phyloP scores from a whole-genome alignment of 441 rosid species.

The Eruca vesicaria region DNA sequence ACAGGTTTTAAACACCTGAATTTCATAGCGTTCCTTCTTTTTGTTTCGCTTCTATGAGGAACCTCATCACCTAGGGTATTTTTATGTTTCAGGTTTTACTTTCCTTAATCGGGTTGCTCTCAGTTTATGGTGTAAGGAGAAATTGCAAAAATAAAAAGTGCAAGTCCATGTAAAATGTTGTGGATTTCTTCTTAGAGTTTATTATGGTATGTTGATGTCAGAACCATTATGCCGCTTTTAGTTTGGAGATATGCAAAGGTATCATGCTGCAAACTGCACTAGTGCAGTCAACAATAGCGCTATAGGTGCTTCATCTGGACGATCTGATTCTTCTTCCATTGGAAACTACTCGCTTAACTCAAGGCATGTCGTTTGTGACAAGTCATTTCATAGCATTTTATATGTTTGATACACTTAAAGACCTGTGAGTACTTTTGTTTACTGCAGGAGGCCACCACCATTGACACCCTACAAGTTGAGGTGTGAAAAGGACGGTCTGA shows the following conservation, averaged over 20 bases:
- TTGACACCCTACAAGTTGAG: constrained; percentile 83
- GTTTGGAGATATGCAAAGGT: constrained; percentile 99
- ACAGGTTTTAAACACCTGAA: too few species aligned
- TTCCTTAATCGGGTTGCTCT: constrained; percentile 22
- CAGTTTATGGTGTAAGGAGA: constrained; percentile 35
- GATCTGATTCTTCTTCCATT: constrained; percentile 79
- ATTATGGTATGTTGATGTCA: constrained; percentile 54
- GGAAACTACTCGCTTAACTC: constrained; percentile 63
- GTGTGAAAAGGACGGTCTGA: constrained; percentile 89
- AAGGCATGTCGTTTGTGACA: constrained; percentile 48
- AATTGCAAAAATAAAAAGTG: constrained; percentile 24
- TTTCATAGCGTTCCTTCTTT: too few species aligned
- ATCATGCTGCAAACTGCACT: constrained; percentile 84
- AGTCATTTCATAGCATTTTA: constrained; percentile 14
- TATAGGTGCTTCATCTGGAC: constrained; percentile 64
- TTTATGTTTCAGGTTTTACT: constrained; percentile 28
- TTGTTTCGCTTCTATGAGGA: too few species aligned
- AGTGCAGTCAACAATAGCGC: constrained; percentile 91
- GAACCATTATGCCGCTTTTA: constrained; percentile 86
- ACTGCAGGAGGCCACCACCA: constrained; percentile 73
- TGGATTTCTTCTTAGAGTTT: constrained; percentile 45
- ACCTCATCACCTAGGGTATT: neutral
- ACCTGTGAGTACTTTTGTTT: constrained; percentile 16
- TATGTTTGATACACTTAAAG: constrained; percentile 23
- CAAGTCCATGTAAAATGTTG: constrained; percentile 28